Evolutionary conservation across 1,284 basidiomycete genomes (phyloP).

Genomic region (Hemileia vastatrix): DNA sequence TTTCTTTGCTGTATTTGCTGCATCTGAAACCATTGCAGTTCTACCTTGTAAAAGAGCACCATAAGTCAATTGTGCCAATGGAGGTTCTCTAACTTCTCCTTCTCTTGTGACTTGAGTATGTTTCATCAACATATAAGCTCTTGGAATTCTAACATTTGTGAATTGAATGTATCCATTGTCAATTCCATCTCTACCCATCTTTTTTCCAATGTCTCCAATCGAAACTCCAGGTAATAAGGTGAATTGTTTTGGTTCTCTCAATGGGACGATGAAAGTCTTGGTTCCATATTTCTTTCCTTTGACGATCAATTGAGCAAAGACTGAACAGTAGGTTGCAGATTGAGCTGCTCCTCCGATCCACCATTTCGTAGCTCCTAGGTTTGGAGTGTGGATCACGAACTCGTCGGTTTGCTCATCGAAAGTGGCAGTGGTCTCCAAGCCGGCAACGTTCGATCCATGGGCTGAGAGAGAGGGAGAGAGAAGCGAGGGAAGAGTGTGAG

Average conservation of each 20-base stretch:
- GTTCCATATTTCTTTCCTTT: conserved; percentile 51
- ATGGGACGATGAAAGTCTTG: conserved; percentile 53
- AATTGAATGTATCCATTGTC: conserved; percentile 47
- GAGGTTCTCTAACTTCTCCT: conserved; percentile 47
- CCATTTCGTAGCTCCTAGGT: conserved; percentile 56
- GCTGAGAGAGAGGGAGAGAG: conserved; percentile 23
- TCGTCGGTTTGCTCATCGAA: conserved; percentile 51
- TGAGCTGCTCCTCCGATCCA: conserved; percentile 54
- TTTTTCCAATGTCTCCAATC: conserved; percentile 54
- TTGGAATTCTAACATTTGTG: conserved; percentile 52
- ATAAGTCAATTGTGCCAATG: conserved; percentile 53
- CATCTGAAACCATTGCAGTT: conserved; percentile 52
- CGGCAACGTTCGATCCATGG: conserved; percentile 52
- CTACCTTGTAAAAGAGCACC: conserved; percentile 52
- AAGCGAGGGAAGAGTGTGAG: conserved; percentile 7
- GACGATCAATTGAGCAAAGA: conserved; percentile 52
- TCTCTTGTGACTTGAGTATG: conserved; percentile 52
- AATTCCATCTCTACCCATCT: conserved; percentile 54
- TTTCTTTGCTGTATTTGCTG: conserved; percentile 51
- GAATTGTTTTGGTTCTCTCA: conserved; percentile 51
- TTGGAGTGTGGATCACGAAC: conserved; percentile 52
- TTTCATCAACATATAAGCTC: conserved; percentile 54
- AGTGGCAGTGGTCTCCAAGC: conserved; percentile 53
- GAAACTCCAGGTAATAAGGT: conserved; percentile 51
- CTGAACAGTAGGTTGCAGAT: conserved; percentile 52